A percentile compares a stretch with the other conserved stretches of the same genome.
These are phyloP conservation scores for Malus sieversii DNA, from an alignment of 306 rosid genomes.

Conservation along the genomic window DNA sequence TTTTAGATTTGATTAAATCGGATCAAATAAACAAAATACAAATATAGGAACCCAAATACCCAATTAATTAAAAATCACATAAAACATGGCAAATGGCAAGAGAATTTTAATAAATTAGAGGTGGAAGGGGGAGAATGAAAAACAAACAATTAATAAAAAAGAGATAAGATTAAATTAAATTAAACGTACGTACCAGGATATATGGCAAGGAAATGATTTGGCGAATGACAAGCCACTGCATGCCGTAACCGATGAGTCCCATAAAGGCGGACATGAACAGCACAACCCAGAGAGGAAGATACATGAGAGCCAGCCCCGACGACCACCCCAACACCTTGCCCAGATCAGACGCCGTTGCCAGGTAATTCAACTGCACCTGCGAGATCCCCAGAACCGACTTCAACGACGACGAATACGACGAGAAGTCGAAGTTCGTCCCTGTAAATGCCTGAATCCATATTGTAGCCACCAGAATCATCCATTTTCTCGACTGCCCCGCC, in stretches of 20 bases:
- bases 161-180: background rate
- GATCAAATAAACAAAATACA: background rate
- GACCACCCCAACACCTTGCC: slow-evolving; percentile 93
- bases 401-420: slow-evolving; percentile 70
- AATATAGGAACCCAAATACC: background rate
- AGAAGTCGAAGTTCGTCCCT: slow-evolving; percentile 86
- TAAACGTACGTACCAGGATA: slow-evolving; percentile 43
- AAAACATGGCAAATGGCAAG: background rate
- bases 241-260: slow-evolving; percentile 70
- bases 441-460: slow-evolving; percentile 95
- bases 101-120: background rate
- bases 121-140: background rate
- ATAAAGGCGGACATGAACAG: slow-evolving; percentile 68
- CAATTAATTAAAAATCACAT: background rate
- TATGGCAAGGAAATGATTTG: slow-evolving; percentile 53
- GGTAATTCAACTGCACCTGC: slow-evolving; percentile 68
- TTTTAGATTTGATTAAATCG: no score
- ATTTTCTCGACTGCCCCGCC: slow-evolving; percentile 78
- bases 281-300: slow-evolving; percentile 55
- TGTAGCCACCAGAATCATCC: slow-evolving; percentile 79
- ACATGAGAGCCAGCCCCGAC: slow-evolving; percentile 60
- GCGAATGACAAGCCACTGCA: slow-evolving; percentile 71
- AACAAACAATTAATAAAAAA: background rate
- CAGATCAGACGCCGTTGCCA: slow-evolving; percentile 77
- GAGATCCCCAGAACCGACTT: slow-evolving; percentile 63